Evolutionary conservation across 2,329 filamentous ascomycete species (phyloP), one percentile per base, ranked within the genome.

Genomic region (Immersiporthe knoxdaviesiana): DNA sequence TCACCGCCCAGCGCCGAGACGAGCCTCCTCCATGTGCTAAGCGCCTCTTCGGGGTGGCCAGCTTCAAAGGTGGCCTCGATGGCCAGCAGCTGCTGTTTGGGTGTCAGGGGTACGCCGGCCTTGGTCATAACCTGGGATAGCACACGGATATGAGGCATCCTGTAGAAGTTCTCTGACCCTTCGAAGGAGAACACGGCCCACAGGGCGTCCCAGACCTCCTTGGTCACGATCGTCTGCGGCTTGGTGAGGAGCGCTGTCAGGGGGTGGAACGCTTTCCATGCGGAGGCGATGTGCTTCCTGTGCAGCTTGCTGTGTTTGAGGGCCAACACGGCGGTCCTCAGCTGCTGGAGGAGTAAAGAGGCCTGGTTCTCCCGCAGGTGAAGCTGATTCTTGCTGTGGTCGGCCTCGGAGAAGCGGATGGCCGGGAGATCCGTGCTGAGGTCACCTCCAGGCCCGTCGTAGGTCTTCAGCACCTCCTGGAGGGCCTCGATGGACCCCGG

Each of bases 31-130:
- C 91, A 92, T 61, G 86, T 84, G 16, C 88, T 85, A 32, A 91
- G 78, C 0, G 90, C 91, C 72, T 87, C 84, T 6, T 81, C 80
- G 68, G 85, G 82, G 77, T 87, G 87, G 2, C 89, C 90, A 54
- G 86, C 84, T 7, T 89, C 81, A 72, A 91, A 90, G 54, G 91
- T 81, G 68, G 90, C 88, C 75, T 93, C 89, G 41, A 94, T 88
- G 41, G 89, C 89, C 37, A 90, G 80, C 24, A 94, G 79, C 72
- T 88, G 87, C 74, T 92, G 90, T 2, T 82, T 77, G 4, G 84
- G 82, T 16, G 79, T 83, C 65, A 94, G 79, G 1, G 81, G 73
- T 63, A 87, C 81, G 10, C 87, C 88, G 24, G 86, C 85, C 6
- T 85, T 83, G 67, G 84, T 82, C 83, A 93, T 90, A 75, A 94